Conservation (phyloP, 2,329 filamentous ascomycete genomes). For the Allantophomopsis cytisporea region DNA sequence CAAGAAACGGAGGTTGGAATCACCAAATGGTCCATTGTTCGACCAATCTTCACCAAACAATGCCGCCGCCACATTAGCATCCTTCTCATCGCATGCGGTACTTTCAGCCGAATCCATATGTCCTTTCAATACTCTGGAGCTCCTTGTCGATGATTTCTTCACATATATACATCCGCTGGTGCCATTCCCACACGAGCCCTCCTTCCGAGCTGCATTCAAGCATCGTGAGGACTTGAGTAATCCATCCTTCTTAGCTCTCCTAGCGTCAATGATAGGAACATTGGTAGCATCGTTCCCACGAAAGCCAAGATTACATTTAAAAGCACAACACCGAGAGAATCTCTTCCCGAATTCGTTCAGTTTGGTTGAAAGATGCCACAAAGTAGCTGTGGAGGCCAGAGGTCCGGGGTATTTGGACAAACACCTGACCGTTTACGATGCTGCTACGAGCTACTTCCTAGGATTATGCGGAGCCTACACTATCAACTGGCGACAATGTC, state of each 20-base stretch:
- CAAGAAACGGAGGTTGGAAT: constrained; percentile 39
- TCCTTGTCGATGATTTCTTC: constrained; percentile 71
- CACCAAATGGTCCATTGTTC: constrained; percentile 8
- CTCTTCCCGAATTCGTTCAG: constrained; percentile 56
- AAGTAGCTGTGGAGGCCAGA: constrained; percentile 53
- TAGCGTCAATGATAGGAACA: constrained; percentile 61
- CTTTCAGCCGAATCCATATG: constrained; percentile 57
- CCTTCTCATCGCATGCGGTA: constrained; percentile 18
- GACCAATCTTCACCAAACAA: constrained; percentile 17
- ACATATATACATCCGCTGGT: constrained; percentile 67
- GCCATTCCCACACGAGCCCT: constrained; percentile 68
- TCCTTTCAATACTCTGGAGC: constrained; percentile 51
- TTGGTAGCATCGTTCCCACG: constrained; percentile 68
- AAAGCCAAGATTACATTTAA: constrained; percentile 56
- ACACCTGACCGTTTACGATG: constrained; percentile 42
- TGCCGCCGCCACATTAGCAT: constrained; percentile 16
- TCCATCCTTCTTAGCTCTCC: constrained; percentile 53
- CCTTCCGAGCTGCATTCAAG: constrained; percentile 56
- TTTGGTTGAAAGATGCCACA: constrained; percentile 58
- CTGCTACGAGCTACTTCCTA: constrained; percentile 66
- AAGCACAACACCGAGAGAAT: constrained; percentile 47
- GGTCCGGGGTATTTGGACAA: constrained; percentile 43
- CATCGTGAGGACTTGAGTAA: constrained; percentile 52
- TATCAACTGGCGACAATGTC: constrained; percentile 51
- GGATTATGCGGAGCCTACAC: constrained; percentile 54